Base-by-base conservation (phyloP, 2,329 filamentous ascomycete genomes). In the Penicillium janthinellum region DNA sequence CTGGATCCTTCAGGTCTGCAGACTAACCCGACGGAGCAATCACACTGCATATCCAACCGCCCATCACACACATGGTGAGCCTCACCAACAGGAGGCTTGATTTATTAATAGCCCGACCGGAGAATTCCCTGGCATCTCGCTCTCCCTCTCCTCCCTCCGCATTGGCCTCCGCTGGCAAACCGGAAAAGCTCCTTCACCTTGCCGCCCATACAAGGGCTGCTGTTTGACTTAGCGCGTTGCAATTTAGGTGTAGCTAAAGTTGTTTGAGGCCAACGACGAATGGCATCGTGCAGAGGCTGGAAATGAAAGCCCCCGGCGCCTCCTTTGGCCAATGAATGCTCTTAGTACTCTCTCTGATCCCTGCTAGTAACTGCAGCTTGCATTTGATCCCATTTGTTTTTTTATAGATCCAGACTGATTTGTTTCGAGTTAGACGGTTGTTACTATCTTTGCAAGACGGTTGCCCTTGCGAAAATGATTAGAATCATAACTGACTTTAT, bases 211-310 rank as follows among this genome's bases (percentile, higher is more conserved):
- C 62, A 48, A 63, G 64, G 53, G 50, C 57, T 57, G 51, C 55
- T 67, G 67, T 69, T 71, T 71, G 65, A 64, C 62, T 67, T 70
- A 68, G 71, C 61, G 65, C 66, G 62, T 54, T 58, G 61, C 56
- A 54, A 50, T 61, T 59, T 63, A 53, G 56, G 64, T 63, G 63
- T 56, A 61, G 58, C 42, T 57, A 57, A 67, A 60, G 48, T 63
- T 52, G 55, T 58, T 64, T 56, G 44, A 14, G 34, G 34, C 17
- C 50, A n/a, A 22, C 38, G 28, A 54, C 67, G 62, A 69, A 68
- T 69, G 44, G 56, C 8, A 55, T 34, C 5, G 17, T 8, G 10
- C n/a, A 58, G 41, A 58, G 60, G 60, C 53, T 62, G 61, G 57
- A 37, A 52, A 45, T n/a, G 51, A 51, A 63, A 59, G 55, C 50